These are phyloP conservation scores for Fusarium musae DNA, from an alignment of 2,329 filamentous ascomycete genomes.

Conservation along the genomic window DNA sequence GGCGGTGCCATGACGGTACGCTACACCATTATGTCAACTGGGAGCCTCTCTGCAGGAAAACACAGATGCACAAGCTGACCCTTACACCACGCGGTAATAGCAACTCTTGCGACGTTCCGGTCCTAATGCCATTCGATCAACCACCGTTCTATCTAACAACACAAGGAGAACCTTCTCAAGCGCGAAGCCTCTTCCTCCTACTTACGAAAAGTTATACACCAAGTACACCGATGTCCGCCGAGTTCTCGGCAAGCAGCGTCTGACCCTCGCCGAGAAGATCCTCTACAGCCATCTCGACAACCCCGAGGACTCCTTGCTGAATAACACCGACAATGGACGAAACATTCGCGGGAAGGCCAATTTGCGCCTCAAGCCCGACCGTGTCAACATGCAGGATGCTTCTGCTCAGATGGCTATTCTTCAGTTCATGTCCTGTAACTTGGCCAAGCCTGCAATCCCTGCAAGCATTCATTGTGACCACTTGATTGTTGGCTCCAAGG, in stretches of 20 bases:
- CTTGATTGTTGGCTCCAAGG: slow-evolving; percentile 95
- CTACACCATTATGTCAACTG: slow-evolving; percentile 12
- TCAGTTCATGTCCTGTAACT: slow-evolving; percentile 97
- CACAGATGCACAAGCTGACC: slow-evolving; percentile 9
- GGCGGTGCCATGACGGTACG: slow-evolving; percentile 60
- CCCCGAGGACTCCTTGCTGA: slow-evolving; percentile 86
- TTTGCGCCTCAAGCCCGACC: slow-evolving; percentile 95
- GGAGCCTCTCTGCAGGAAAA: not conserved
- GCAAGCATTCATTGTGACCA: slow-evolving; percentile 99
- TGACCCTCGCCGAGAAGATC: slow-evolving; percentile 98
- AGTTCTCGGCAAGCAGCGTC: slow-evolving; percentile 72
- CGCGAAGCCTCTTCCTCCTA: slow-evolving; percentile 66
- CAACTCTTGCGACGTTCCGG: slow-evolving; percentile 52
- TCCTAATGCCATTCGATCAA: slow-evolving; percentile 46
- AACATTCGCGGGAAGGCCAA: slow-evolving; percentile 89
- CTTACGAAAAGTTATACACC: slow-evolving; percentile 83
- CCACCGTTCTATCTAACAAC: slow-evolving; percentile 43
- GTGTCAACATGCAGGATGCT: slow-evolving; percentile 99
- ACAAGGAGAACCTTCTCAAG: slow-evolving; percentile 55
- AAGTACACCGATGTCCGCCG: slow-evolving; percentile 80
- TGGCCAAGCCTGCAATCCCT: slow-evolving; percentile 89
- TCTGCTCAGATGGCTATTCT: slow-evolving; percentile 98
- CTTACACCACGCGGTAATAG: slow-evolving; percentile 45
- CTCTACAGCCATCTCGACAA: slow-evolving; percentile 95
- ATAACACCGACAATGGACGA: slow-evolving; percentile 83